Evolutionary conservation across 1,284 basidiomycete species (phyloP), one percentile per base, ranked within the genome.

Genomic region (Stygiomarasmius scandens): DNA sequence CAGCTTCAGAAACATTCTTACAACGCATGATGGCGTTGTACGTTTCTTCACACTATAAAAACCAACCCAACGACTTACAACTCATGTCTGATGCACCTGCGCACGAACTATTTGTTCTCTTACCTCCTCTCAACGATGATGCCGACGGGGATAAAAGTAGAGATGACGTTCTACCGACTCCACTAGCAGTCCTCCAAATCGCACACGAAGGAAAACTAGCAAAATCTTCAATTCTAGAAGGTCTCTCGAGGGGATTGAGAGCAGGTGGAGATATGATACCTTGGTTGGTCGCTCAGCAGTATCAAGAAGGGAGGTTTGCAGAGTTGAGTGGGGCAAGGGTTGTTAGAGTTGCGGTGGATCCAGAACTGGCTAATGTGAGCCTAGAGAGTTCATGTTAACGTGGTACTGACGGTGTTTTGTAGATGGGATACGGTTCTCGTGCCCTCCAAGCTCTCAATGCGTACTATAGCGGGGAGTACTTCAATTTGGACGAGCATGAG

Each of bases 1-100:
- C 96, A 0, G 96, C 96, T 3, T 95, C 93, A 3, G 97, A 99
- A 73, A 83, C 92, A 20, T 99, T 99, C 79, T 80, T 99, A 45
- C 97, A 99, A 74, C 87, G 96, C 47, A 95, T 99, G 91, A 98
- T 98, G 95, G 91, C 93, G 4, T 81, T 99, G 1, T 99, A 98
- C 73, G 96, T 99, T 53, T 93, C 96, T 1, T 91, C 89, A 51
- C 97, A 99, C 74, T 99, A 99, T 81, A 99, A 99, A 75, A 99
- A 99, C 74, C 93, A 96, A 69, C 97, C 97, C 20, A 99, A 99
- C 71, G 97, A 99, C 71, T 80, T 99, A 45, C 96, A 99, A 71
- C 85, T 99, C 55, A 86, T 99, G 73, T 94, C 92, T 8, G 97
- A 99, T 68, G 97, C 97, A 0, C 97, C 97, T 0, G 95, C 95